Conservation (phyloP, 2,329 filamentous ascomycete species). For the Rutstroemia sydowiana region DNA sequence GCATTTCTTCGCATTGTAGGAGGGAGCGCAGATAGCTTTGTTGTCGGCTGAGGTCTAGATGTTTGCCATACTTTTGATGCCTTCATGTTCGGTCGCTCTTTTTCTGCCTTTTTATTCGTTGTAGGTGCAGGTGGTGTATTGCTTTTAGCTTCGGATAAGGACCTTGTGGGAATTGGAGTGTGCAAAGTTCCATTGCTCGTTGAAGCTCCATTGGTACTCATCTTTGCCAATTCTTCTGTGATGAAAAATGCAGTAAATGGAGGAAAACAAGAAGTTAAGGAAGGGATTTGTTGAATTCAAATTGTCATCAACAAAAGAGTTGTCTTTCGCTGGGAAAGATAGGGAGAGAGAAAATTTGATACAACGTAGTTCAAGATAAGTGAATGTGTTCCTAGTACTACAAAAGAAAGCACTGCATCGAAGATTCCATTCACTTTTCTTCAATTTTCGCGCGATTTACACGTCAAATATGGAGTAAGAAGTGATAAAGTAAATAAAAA, state of each 20-base stretch:
- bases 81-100: background rate
- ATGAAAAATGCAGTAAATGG: too few relatives aligned
- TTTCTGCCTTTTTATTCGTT: background rate
- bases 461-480: too few relatives aligned
- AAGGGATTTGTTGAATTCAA: too few relatives aligned
- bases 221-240: too few relatives aligned
- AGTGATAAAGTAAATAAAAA: too few relatives aligned
- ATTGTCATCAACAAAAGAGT: too few relatives aligned
- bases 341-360: too few relatives aligned
- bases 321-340: too few relatives aligned
- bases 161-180: background rate
- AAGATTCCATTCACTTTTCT: too few relatives aligned
- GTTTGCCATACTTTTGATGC: slow-evolving; percentile 20
- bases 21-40: slow-evolving; percentile 13
- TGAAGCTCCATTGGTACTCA: background rate
- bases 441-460: too few relatives aligned
- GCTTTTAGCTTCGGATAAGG: background rate
- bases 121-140: background rate
- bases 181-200: background rate
- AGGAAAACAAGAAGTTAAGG: too few relatives aligned
- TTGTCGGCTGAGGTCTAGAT: slow-evolving; percentile 18
- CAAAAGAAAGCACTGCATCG: too few relatives aligned
- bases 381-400: background rate
- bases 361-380: background rate
- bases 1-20: slow-evolving; percentile 14